These are phyloP conservation scores for Monilinia polystroma DNA, from an alignment of 2,329 filamentous ascomycete genomes.

Conservation along the genomic window DNA sequence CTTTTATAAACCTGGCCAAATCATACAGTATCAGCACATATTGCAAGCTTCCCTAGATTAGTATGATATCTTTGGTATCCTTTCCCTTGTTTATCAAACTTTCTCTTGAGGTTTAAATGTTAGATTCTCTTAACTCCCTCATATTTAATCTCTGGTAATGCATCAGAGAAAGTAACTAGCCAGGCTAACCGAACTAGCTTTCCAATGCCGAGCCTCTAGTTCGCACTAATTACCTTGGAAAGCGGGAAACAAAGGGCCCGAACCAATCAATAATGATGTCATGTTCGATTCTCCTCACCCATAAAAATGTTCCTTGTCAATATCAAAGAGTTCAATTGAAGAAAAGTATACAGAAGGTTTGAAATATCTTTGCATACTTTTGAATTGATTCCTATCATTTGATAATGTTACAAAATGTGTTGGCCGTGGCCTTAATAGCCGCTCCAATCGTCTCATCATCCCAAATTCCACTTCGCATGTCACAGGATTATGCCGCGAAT, in stretches of 20 bases:
- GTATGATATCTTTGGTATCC: neutral
- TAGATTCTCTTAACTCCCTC: neutral
- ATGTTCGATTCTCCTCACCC: neutral
- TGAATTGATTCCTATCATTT: neutral
- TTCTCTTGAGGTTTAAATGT: neutral
- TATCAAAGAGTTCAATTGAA: neutral
- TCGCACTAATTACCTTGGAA: neutral
- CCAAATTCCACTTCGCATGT: constrained; percentile 22
- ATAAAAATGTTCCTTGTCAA: neutral
- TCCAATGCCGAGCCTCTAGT: neutral
- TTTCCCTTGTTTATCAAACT: neutral
- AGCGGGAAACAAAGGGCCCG: neutral
- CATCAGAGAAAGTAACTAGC: neutral
- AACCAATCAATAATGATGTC: constrained; percentile 20
- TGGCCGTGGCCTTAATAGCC: neutral
- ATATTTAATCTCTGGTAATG: neutral
- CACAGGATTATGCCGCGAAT: constrained; percentile 20
- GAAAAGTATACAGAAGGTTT: neutral
- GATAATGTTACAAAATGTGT: constrained; percentile 11
- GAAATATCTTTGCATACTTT: no score
- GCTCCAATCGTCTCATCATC: constrained; percentile 3
- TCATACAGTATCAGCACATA: neutral
- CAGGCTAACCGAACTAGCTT: constrained; percentile 1
- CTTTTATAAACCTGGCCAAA: neutral
- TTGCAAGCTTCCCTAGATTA: no score